Conservation (phyloP, 768 basidiomycete species). For the Pisolithus orientalis region DNA sequence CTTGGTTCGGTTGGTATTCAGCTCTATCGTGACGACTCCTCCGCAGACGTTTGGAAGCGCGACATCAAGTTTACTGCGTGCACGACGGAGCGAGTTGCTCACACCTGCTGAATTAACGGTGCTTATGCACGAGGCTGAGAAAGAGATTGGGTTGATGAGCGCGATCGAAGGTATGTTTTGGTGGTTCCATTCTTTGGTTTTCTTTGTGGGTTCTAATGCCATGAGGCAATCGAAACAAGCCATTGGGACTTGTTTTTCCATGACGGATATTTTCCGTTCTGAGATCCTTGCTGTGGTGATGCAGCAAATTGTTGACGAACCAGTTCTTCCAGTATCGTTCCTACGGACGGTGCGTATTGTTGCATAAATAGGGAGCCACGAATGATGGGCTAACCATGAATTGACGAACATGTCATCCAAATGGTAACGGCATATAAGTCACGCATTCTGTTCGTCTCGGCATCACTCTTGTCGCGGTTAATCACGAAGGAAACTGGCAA, state of each 20-base stretch:
- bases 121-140: conserved; percentile 84
- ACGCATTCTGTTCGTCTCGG: conserved; percentile 88
- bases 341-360: conserved; percentile 71
- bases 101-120: conserved; percentile 96
- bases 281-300: conserved; percentile 97
- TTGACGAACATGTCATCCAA: conserved; percentile 73
- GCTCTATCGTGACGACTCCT: conserved; percentile 79
- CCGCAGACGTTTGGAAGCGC: conserved; percentile 80
- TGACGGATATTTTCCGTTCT: conserved; percentile 95
- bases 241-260: conserved; percentile 94
- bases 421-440: conserved; percentile 96
- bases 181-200: conserved; percentile 8
- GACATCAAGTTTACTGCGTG: conserved; percentile 80
- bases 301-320: conserved; percentile 94
- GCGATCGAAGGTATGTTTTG: conserved; percentile 84
- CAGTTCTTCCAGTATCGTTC: conserved; percentile 87
- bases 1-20: conserved; percentile 85
- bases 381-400: conserved; percentile 2
- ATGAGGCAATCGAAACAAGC: conserved; percentile 41
- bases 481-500: conserved; percentile 97
- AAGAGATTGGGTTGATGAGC: conserved; percentile 86
- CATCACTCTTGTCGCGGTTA: conserved; percentile 87
- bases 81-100: conserved; percentile 80
- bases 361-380: background rate
- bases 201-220: conserved; percentile 10